Percentiles rank a stretch among this genome's conserved stretches.
Conservation (phyloP, 371 early-diverging fungal genomes). For the Mucor piriformis region DNA sequence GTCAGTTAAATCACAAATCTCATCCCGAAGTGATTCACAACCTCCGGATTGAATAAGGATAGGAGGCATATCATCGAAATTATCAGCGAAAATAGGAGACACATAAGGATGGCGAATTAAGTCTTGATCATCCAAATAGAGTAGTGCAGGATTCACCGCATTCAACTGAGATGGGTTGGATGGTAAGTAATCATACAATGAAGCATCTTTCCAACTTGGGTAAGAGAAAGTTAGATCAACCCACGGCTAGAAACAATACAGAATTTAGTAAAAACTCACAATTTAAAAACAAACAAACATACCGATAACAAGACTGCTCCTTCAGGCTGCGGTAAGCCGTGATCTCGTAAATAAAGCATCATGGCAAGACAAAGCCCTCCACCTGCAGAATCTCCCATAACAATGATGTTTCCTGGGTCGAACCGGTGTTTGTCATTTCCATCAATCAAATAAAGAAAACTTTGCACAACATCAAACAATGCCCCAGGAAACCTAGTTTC, state of each 20-base stretch:
- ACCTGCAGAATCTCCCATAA: constrained; percentile 85
- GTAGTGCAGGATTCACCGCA: constrained; percentile 31
- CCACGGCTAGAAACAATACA: constrained; percentile 39
- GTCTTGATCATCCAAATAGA: constrained; percentile 35
- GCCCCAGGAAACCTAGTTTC: constrained; percentile 79
- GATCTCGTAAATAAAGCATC: constrained; percentile 56
- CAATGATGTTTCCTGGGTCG: constrained; percentile 63
- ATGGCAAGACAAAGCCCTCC: constrained; percentile 58
- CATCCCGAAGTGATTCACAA: constrained; percentile 64
- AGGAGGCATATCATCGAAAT: constrained; percentile 55
- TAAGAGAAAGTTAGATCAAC: constrained; percentile 45
- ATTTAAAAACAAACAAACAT: constrained; percentile 6
- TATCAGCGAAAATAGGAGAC: constrained; percentile 45
- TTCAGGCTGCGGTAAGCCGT: constrained; percentile 49
- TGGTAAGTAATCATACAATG: constrained; percentile 38
- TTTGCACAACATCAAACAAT: constrained; percentile 75
- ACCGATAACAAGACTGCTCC: constrained; percentile 43
- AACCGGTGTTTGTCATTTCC: constrained; percentile 44
- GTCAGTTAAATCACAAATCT: constrained; percentile 36
- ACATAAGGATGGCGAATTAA: constrained; percentile 45
- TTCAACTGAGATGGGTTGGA: constrained; percentile 23
- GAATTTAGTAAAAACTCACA: background rate
- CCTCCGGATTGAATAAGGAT: constrained; percentile 63
- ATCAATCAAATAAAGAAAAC: constrained; percentile 68
- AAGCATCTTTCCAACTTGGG: constrained; percentile 36